phyloP scores from a whole-genome alignment of 164 flowering plant species.

The Saururus chinensis region DNA sequence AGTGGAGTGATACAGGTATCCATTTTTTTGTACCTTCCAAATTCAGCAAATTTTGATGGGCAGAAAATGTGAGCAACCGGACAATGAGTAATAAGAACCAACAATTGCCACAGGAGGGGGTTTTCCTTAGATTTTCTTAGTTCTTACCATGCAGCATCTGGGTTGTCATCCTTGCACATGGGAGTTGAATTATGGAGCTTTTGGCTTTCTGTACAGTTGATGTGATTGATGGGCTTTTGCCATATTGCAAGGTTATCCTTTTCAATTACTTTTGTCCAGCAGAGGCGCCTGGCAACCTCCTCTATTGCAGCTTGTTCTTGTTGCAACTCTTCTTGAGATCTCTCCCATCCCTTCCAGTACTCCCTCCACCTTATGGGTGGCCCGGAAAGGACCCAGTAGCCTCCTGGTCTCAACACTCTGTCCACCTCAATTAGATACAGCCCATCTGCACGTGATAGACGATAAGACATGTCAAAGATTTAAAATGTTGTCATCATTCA shows the following conservation, averaged over 20 bases:
- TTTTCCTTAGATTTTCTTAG: too few relatives aligned
- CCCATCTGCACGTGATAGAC: conserved; percentile 41
- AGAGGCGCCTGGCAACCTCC: conserved; percentile 56
- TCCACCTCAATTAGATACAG: conserved; percentile 81
- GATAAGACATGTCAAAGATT: background rate
- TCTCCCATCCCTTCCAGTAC: conserved; percentile 95
- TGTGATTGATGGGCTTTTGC: conserved; percentile 89
- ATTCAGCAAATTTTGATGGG: background rate
- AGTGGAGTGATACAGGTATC: conserved; percentile 80
- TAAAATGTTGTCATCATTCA: too few relatives aligned
- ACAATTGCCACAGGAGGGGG: too few relatives aligned
- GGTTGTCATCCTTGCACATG: conserved; percentile 68
- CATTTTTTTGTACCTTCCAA: conserved; percentile 67
- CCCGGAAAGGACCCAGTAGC: conserved; percentile 95
- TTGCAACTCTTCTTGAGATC: conserved; percentile 80
- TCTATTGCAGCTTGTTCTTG: conserved; percentile 85
- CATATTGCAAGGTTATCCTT: conserved; percentile 70
- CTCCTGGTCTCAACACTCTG: conserved; percentile 88
- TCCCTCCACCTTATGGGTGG: conserved; percentile 89
- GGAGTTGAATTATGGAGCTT: conserved; percentile 38
- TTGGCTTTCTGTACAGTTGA: conserved; percentile 43
- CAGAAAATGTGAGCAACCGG: background rate
- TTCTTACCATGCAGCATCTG: conserved; percentile 75
- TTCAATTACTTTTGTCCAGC: conserved; percentile 89
- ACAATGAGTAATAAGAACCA: too few relatives aligned